Evolutionary conservation across 106 monocot species (phyloP), one percentile per base, ranked within the genome.

Genomic region (Narthecium ossifragum): DNA sequence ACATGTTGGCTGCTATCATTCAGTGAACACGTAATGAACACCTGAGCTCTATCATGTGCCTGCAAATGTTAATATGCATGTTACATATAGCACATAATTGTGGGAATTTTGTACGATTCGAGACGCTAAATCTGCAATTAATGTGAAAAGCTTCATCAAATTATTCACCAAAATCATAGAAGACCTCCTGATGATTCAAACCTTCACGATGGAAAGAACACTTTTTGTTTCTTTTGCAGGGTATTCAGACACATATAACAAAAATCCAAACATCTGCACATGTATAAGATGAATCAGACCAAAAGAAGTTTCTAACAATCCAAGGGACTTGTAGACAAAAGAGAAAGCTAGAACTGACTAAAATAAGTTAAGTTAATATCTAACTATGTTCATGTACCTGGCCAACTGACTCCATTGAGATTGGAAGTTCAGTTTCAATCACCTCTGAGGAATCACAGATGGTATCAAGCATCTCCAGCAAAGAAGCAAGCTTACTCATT

Each of bases 21-120:
- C n/a, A 17, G 5, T 49, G 78, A 25, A 58, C 96, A 98, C 51
- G 86, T 78, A 61, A 91, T 64, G 70, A 87, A 98, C 46, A 98
- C 87, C 70, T 98, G 90, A 60, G 85, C 96, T 81, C 96, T 90
- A 66, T 98, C 96, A 85, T 91, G 90, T 46, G 91, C 76, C 96
- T 98, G 67, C 40, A 57, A 21, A 37, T 18, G 9, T 4, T 65
- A 31, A 26, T 56, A 39, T 11, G 3, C 39, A 9, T 39, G 1
- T 39, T 39, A 11, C 0, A 11, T 15, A 39, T 39, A 39, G 39
- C 39, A 39, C 39, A 39, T 39, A n/a, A n/a, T n/a, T n/a, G n/a
- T n/a, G n/a, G n/a, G n/a, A n/a, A n/a, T n/a, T n/a, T n/a, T n/a
- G n/a, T n/a, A n/a, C n/a, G n/a, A n/a, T n/a, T n/a, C n/a, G n/a